Percentiles rank a stretch among this genome's conserved stretches.
Conservation (phyloP, 2,329 filamentous ascomycete species). For the Aspergillus ustus region DNA sequence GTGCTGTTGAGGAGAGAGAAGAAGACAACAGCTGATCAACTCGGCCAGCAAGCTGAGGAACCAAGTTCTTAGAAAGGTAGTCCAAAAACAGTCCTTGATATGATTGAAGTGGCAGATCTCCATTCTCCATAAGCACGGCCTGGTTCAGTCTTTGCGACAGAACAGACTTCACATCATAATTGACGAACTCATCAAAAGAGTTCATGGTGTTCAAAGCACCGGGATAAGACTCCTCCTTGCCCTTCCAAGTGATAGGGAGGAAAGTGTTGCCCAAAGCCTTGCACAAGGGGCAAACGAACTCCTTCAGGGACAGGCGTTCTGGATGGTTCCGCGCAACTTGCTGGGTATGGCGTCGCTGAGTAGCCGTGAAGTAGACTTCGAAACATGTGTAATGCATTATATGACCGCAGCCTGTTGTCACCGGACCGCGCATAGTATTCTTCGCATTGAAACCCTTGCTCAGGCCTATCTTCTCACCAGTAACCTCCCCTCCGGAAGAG, state of each 20-base stretch:
- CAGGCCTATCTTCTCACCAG: slow-evolving; percentile 77
- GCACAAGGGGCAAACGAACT: slow-evolving; percentile 95
- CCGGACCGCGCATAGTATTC: slow-evolving; percentile 71
- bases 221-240: slow-evolving; percentile 81
- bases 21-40: slow-evolving; percentile 39
- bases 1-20: slow-evolving; percentile 33
- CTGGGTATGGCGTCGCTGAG: slow-evolving; percentile 79
- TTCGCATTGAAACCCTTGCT: slow-evolving; percentile 84
- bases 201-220: slow-evolving; percentile 66
- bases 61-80: slow-evolving; percentile 57
- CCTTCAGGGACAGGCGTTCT: slow-evolving; percentile 75
- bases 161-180: slow-evolving; percentile 57
- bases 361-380: slow-evolving; percentile 85
- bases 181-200: slow-evolving; percentile 72
- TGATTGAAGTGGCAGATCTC: slow-evolving; percentile 36
- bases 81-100: slow-evolving; percentile 56
- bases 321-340: slow-evolving; percentile 96
- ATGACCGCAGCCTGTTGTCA: slow-evolving; percentile 91
- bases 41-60: slow-evolving; percentile 53
- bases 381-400: slow-evolving; percentile 99
- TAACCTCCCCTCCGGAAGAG: slow-evolving; percentile 70
- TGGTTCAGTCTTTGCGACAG: slow-evolving; percentile 56
- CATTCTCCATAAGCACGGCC: slow-evolving; percentile 44
- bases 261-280: slow-evolving; percentile 96
- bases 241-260: slow-evolving; percentile 93